Evolutionary conservation across 2,329 filamentous ascomycete genomes (phyloP), one percentile per base, ranked within the genome.

Genomic region (Aurifilum marmelostoma): DNA sequence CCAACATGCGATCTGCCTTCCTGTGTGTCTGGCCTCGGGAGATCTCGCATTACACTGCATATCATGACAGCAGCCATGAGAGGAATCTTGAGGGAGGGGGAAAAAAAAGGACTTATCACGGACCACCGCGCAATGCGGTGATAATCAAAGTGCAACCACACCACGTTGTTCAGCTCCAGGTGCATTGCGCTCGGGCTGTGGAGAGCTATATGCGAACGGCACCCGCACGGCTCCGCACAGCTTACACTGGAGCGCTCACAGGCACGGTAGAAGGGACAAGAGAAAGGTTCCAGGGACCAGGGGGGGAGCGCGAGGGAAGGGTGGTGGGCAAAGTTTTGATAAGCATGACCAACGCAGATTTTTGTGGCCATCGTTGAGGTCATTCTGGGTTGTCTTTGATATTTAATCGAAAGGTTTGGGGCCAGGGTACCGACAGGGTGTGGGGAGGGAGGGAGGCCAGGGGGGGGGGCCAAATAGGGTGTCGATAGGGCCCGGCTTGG

Each of bases 311-410:
- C n/a, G n/a, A n/a, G n/a, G n/a, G n/a, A n/a, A 29, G 29, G 18
- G 41, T 21, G 41, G 18, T n/a, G 43, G 18, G 43, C 43, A 47
- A 9, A 47, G 18, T 47, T 59, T 21, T 64, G 54, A 34, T 59
- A 29, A 32, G 54, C 54, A 59, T 56, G 64, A 41, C 52, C 63
- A 39, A 27, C 14, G 11, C 52, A 37, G 29, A 18, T 58, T 27
- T 27, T 27, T 11, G 41, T 21, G 39, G 8, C 50, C 12, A 37
- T 16, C 37, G 52, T 66, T 66, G 52, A 59, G 64, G 64, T 66
- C 64, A 66, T 66, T 66, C 64, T 66, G 64, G 64, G 52, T 43
- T 34, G 64, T 58, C 54, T 59, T 54, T 9, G 32, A 59, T 59
- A 24, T 54, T 60, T 16, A 8, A 66, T 66, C 64, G 64, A 65